Percentiles rank a stretch among this genome's conserved stretches.
Evolutionary conservation across 768 basidiomycete species (phyloP).

Genomic region (Russula sp.): DNA sequence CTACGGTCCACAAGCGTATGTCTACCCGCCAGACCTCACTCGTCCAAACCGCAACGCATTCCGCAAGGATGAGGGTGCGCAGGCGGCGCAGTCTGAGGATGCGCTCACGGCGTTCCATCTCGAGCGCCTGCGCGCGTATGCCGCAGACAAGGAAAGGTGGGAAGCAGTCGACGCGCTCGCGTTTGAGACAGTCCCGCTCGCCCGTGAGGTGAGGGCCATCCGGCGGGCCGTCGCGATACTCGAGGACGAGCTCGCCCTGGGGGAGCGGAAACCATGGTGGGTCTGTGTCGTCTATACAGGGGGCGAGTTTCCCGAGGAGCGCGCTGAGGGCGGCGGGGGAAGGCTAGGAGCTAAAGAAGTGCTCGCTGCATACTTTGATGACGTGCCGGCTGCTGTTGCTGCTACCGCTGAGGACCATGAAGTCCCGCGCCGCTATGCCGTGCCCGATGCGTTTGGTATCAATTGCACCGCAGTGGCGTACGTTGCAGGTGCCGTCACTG

Average conservation of each 20-base stretch:
- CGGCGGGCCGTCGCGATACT: constrained; percentile 48
- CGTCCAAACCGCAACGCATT: constrained; percentile 39
- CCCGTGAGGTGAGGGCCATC: constrained; percentile 58
- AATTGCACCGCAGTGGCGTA: constrained; percentile 57
- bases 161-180: constrained; percentile 50
- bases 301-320: constrained; percentile 40
- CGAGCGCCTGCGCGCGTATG: constrained; percentile 49
- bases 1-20: constrained; percentile 47
- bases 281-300: constrained; percentile 56
- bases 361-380: constrained; percentile 34
- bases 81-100: constrained; percentile 35
- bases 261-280: constrained; percentile 61
- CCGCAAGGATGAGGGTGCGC: constrained; percentile 25
- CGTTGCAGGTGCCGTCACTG: constrained; percentile 34
- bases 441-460: constrained; percentile 57
- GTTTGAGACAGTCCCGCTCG: constrained; percentile 73
- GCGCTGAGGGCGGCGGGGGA: constrained; percentile 23
- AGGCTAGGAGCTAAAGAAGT: constrained; percentile 34
- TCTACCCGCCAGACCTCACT: constrained; percentile 10
- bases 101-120: constrained; percentile 58
- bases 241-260: constrained; percentile 18
- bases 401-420: not conserved
- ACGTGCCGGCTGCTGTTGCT: constrained; percentile 17
- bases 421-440: constrained; percentile 15
- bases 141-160: constrained; percentile 46